These are phyloP conservation scores for Sporopachydermia quercuum DNA, from an alignment of 805 yeast species.

Conservation along the genomic window DNA sequence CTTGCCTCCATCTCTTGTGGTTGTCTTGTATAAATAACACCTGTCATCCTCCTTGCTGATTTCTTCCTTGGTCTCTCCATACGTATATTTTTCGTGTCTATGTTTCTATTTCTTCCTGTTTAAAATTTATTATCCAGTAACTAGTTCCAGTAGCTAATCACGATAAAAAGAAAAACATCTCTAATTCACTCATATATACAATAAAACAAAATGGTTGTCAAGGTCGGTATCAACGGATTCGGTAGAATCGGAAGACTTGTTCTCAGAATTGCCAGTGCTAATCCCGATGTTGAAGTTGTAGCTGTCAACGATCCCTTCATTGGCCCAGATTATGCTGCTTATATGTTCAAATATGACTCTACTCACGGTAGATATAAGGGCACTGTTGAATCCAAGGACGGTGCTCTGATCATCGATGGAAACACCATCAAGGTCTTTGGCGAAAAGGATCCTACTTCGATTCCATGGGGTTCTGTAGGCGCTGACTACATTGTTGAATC, in stretches of 20 bases:
- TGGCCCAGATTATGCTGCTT: constrained; percentile 53
- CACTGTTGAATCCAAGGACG: constrained; percentile 38
- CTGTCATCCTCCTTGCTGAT: too few species aligned
- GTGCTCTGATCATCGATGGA: constrained; percentile 39
- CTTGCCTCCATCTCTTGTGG: too few species aligned
- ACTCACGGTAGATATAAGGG: constrained; percentile 54
- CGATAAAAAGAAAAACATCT: too few species aligned
- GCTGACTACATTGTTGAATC: constrained; percentile 56
- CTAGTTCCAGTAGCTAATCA: too few species aligned
- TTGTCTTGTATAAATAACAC: too few species aligned
- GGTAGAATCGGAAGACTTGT: constrained; percentile 63
- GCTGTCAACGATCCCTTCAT: constrained; percentile 61
- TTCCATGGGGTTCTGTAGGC: constrained; percentile 53
- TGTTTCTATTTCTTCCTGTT: too few species aligned
- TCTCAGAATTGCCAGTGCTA: constrained; percentile 41
- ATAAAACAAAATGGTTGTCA: constrained; percentile 32
- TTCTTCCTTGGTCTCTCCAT: too few species aligned
- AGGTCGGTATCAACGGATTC: constrained; percentile 58
- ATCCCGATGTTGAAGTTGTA: constrained; percentile 40
- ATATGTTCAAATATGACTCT: constrained; percentile 64
- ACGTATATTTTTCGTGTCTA: too few species aligned
- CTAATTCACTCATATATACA: too few species aligned
- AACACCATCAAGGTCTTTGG: constrained; percentile 34
- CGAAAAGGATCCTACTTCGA: constrained; percentile 52
- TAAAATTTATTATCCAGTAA: too few species aligned